Evolutionary conservation across 75 land plant species (phyloP).

Genomic region (Cupressus sempervirens): DNA sequence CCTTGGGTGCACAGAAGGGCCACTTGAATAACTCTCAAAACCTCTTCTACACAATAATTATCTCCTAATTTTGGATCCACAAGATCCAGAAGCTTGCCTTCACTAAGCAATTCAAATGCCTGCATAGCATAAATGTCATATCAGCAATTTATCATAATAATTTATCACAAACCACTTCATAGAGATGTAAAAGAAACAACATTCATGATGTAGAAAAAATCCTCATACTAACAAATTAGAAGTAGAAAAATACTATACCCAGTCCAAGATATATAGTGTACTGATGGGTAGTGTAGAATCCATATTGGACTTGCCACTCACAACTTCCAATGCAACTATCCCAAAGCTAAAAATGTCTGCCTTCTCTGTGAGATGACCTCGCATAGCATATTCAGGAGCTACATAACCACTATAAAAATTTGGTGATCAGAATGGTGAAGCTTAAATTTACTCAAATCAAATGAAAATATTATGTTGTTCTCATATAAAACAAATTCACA

Average conservation of each 20-base stretch:
- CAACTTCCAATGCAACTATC: constrained; percentile 14
- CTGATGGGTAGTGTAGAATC: constrained; percentile 6
- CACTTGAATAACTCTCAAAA: constrained; percentile 12
- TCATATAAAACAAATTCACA: neutral
- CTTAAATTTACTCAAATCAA: neutral
- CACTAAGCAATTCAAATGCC: constrained; percentile 20
- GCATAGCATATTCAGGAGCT: constrained; percentile 22
- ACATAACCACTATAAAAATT: constrained; percentile 14
- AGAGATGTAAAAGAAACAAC: neutral
- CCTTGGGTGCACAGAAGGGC: constrained; percentile 31
- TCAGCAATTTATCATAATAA: neutral
- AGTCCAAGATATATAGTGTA: constrained; percentile 8
- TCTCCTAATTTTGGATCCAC: constrained; percentile 18
- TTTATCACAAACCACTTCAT: neutral
- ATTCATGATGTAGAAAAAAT: neutral
- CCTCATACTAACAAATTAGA: neutral
- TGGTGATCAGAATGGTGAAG: neutral
- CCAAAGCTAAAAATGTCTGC: constrained; percentile 22
- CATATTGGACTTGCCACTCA: constrained; percentile 16
- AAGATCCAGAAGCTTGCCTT: constrained; percentile 15
- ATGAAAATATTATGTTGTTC: neutral
- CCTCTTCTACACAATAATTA: constrained; percentile 16
- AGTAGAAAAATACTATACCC: neutral
- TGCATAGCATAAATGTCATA: constrained; percentile 6
- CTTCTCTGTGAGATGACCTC: constrained; percentile 20